phyloP scores from a whole-genome alignment of 176 grass and related monocot genomes.

The Ananas comosus region DNA sequence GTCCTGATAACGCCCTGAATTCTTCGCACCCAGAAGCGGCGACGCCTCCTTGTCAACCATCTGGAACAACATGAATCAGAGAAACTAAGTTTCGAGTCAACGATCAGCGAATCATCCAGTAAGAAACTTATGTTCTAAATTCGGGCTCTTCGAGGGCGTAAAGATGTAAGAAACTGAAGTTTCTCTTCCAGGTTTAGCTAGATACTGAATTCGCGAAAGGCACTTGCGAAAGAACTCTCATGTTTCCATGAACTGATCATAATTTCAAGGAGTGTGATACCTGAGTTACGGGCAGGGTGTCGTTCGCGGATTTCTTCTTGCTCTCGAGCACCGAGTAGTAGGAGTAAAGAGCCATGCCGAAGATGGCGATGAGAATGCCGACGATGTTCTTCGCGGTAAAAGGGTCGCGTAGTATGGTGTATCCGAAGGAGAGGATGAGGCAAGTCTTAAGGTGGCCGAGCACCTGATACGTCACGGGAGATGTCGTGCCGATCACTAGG shows the following conservation, averaged over 20 bases:
- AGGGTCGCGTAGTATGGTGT: constrained; percentile 54
- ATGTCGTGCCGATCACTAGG: constrained; percentile 87
- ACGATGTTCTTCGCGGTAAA: constrained; percentile 66
- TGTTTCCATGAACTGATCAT: too few relatives aligned
- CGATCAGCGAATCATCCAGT: not conserved
- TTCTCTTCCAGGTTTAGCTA: too few relatives aligned
- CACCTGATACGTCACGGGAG: constrained; percentile 92
- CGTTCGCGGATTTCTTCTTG: constrained; percentile 35
- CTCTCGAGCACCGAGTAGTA: constrained; percentile 59
- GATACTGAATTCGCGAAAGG: too few relatives aligned
- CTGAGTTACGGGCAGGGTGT: constrained; percentile 27
- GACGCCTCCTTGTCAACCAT: constrained; percentile 34
- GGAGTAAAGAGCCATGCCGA: constrained; percentile 87
- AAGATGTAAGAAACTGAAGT: too few relatives aligned
- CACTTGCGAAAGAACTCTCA: too few relatives aligned
- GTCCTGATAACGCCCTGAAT: constrained; percentile 19
- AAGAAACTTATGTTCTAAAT: too few relatives aligned
- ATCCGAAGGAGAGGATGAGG: constrained; percentile 79
- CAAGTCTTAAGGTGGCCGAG: constrained; percentile 94
- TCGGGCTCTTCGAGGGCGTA: too few relatives aligned
- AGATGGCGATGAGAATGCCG: constrained; percentile 81
- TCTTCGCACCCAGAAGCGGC: constrained; percentile 7
- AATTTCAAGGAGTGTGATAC: constrained; percentile 4
- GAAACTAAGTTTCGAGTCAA: constrained; percentile 14
- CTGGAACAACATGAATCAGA: constrained; percentile 4